phyloP scores from a whole-genome alignment of 164 flowering plant species.

The Platanus orientalis region DNA sequence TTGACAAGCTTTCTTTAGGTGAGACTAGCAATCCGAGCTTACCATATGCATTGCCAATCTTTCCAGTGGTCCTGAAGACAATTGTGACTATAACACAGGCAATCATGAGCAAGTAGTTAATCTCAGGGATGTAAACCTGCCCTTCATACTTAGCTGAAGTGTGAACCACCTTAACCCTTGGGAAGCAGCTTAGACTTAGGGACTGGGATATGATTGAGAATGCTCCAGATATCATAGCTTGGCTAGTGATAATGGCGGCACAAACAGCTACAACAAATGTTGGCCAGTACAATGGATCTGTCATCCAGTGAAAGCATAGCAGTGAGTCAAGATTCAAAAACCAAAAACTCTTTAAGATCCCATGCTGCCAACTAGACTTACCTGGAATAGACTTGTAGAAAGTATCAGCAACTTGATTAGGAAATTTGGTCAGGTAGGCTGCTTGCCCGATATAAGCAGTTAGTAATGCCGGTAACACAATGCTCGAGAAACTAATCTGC shows the following conservation, averaged over 20 bases:
- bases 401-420: slow-evolving; percentile 32
- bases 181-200: slow-evolving; percentile 50
- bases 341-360: not conserved
- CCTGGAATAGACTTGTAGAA: slow-evolving; percentile 59
- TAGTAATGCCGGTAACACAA: slow-evolving; percentile 47
- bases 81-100: slow-evolving; percentile 48
- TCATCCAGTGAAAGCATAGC: not conserved
- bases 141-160: slow-evolving; percentile 74
- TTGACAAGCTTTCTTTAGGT: too few relatives aligned
- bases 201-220: slow-evolving; percentile 62
- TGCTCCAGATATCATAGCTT: slow-evolving; percentile 73
- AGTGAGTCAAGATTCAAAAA: not conserved
- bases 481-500: slow-evolving; percentile 55
- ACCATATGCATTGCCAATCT: slow-evolving; percentile 68
- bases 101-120: slow-evolving; percentile 62
- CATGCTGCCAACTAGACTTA: slow-evolving; percentile 10
- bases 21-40: too few relatives aligned
- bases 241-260: slow-evolving; percentile 78
- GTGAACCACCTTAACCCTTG: slow-evolving; percentile 72
- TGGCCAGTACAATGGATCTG: slow-evolving; percentile 71
- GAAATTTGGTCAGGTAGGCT: slow-evolving; percentile 49
- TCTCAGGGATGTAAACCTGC: slow-evolving; percentile 81
- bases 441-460: slow-evolving; percentile 66
- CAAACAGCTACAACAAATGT: slow-evolving; percentile 56
- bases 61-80: slow-evolving; percentile 43